Base-by-base conservation (phyloP, 768 basidiomycete species). In the Mycena belliarum region DNA sequence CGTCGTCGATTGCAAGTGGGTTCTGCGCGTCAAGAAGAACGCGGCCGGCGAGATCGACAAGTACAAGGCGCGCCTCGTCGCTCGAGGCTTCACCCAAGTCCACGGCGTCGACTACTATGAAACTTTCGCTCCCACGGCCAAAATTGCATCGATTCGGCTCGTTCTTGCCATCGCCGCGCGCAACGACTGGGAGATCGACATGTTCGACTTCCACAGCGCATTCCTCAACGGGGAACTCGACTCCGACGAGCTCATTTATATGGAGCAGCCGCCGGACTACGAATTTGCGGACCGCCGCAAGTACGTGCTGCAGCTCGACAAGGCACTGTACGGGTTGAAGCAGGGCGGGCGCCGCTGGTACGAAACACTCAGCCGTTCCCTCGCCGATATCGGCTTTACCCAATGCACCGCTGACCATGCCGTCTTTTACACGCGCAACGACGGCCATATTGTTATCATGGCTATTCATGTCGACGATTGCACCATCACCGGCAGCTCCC, bases 11-110 rank as follows among this genome's bases (percentile, higher is more conserved):
- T 16, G n/a, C 51, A 70, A 71, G 12, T 79, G 76, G 76, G 77
- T 81, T 8, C 79, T 73, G 55, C 63, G 62, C 16, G 50, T 69
- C n/a, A 83, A 83, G 63, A 56, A 63, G 37, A 73, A 77, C 47
- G 63, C 65, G 0, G 51, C 60, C 2, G 76, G 40, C 40, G 40
- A 43, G 26, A 43, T 43, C 42, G 42, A 43, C 23, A 43, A 43
- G 42, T 43, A 43, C 48, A 49, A 49, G 21, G 48, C 48, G 2
- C 48, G 48, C 4, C 24, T 49, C 12, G 48, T 49, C 18, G 48
- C 48, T 49, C 48, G 48, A 11, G 48, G 48, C 33, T 76, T 74
- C 67, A 53, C 68, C 0, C 80, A 82, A 64, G 63, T 70, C 7
- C 70, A 67, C 5, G 76, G 79, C 0, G 56, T 75, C 4, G 76